A percentile compares a stretch with the other conserved stretches of the same genome.
Evolutionary conservation across 495 filamentous ascomycete species (phyloP).

Genomic region (Lentithecium fluviatile): DNA sequence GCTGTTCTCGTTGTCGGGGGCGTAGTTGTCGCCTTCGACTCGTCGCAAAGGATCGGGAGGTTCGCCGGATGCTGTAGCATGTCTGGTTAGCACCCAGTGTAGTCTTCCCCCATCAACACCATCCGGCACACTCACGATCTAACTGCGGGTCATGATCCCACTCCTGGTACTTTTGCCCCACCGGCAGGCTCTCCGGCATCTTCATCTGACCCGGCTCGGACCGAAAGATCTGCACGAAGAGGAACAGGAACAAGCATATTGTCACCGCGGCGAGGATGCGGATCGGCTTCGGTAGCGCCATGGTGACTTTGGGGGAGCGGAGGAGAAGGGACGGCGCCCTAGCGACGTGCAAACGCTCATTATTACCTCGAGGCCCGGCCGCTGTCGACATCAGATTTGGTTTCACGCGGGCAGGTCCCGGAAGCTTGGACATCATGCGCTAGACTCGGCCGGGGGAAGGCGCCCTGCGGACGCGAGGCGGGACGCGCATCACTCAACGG

Average conservation of each 20-base stretch:
- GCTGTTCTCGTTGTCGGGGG: constrained; percentile 68
- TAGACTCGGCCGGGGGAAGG: neutral
- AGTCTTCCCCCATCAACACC: no score
- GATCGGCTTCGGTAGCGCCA: constrained; percentile 81
- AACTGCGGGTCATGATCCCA: constrained; percentile 69
- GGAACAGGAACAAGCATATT: constrained; percentile 68
- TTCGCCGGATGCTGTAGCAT: constrained; percentile 69
- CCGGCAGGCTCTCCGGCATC: constrained; percentile 39
- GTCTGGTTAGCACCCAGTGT: constrained; percentile 10
- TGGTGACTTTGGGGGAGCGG: constrained; percentile 38
- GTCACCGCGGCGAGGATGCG: constrained; percentile 72
- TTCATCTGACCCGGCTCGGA: constrained; percentile 41
- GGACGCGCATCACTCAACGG: neutral
- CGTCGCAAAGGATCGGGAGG: constrained; percentile 71
- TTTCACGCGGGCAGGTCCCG: neutral
- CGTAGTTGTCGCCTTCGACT: constrained; percentile 66
- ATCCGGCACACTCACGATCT: constrained; percentile 60
- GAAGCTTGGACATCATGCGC: neutral
- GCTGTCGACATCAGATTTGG: no score
- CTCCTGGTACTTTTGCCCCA: constrained; percentile 45
- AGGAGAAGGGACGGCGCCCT: neutral
- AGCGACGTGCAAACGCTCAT: neutral
- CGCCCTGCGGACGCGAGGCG: neutral
- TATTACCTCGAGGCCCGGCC: no score
- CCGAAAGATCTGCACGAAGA: constrained; percentile 69